These are phyloP conservation scores for Corylus heterophylla DNA, from an alignment of 306 rosid genomes.

Conservation along the genomic window DNA sequence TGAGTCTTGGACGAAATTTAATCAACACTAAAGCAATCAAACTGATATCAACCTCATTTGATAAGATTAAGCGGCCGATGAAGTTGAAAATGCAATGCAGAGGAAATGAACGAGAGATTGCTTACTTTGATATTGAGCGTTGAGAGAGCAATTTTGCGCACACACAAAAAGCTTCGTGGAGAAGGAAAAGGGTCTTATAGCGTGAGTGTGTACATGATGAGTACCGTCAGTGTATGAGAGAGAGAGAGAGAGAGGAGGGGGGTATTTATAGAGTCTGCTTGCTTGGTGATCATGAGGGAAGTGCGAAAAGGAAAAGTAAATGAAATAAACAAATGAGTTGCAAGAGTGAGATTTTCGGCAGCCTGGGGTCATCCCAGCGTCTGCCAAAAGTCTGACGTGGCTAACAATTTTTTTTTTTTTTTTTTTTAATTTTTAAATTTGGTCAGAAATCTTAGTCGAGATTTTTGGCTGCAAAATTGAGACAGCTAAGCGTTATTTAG, in stretches of 20 bases:
- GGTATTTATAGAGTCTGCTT: not conserved
- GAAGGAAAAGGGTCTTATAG: not conserved
- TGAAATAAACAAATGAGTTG: no score
- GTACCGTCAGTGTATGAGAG: not conserved
- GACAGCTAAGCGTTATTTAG: no score
- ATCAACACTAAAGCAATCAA: not conserved
- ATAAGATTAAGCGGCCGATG: not conserved
- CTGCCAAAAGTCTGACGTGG: no score
- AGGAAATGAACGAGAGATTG: not conserved
- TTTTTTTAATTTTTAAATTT: no score
- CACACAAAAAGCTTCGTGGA: not conserved
- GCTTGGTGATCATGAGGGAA: not conserved
- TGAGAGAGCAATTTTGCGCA: not conserved
- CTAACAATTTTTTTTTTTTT: no score
- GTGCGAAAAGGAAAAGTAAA: not conserved
- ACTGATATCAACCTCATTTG: not conserved
- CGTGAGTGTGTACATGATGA: not conserved
- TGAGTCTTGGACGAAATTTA: no score
- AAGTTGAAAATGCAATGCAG: not conserved
- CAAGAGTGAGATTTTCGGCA: no score
- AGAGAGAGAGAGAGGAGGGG: no score
- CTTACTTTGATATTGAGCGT: conserved; percentile 7
- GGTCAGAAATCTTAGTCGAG: no score
- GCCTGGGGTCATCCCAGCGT: no score
- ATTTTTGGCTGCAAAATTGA: no score